phyloP scores from a whole-genome alignment of 2,329 filamentous ascomycete species.

The Colletotrichum cuscutae region DNA sequence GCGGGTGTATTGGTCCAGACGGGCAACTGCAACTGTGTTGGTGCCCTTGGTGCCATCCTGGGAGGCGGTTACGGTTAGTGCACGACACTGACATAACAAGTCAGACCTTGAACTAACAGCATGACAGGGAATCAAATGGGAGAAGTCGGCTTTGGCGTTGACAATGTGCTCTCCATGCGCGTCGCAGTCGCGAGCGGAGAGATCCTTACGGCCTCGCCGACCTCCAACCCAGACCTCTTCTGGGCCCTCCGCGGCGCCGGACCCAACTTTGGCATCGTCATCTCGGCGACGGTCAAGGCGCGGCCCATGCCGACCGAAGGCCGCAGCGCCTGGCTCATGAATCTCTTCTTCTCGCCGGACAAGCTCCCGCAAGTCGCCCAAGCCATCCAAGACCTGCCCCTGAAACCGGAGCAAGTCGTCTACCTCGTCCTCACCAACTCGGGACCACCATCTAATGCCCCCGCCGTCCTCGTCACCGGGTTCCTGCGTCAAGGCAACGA shows the following conservation, averaged over 20 bases:
- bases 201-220: conserved; percentile 38
- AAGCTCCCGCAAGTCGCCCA: conserved; percentile 45
- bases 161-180: conserved; percentile 46
- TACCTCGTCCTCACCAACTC: conserved; percentile 45
- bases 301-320: conserved; percentile 43
- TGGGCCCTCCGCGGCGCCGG: conserved; percentile 62
- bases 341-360: conserved; percentile 38
- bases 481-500: conserved; percentile 45
- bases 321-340: conserved; percentile 40
- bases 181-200: conserved; percentile 42
- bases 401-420: conserved; percentile 47
- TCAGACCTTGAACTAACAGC: not conserved
- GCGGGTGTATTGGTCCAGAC: conserved; percentile 32
- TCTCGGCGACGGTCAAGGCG: conserved; percentile 55
- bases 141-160: conserved; percentile 39
- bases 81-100: no score
- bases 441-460: conserved; percentile 31
- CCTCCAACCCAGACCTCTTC: conserved; percentile 51
- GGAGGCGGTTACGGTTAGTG: conserved; percentile 35
- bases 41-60: conserved; percentile 36
- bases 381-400: conserved; percentile 47
- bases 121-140: conserved; percentile 27
- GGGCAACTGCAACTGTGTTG: conserved; percentile 43
- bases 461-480: conserved; percentile 43
- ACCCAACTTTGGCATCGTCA: conserved; percentile 61